phyloP scores from a whole-genome alignment of 2,329 filamentous ascomycete species.

The Colletotrichum sansevieriae region DNA sequence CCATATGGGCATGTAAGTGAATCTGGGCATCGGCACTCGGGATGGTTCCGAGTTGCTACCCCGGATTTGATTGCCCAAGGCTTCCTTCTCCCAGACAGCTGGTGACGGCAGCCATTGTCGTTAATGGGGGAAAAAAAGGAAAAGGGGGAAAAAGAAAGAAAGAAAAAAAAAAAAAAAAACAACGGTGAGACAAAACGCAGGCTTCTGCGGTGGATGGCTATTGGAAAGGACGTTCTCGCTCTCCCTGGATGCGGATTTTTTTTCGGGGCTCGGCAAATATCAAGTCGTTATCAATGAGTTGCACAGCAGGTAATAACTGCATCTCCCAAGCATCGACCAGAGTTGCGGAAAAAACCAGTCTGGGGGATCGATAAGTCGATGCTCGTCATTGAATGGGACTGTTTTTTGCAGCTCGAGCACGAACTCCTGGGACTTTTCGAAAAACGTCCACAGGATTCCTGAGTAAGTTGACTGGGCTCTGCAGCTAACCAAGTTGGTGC shows the following conservation, averaged over 20 bases:
- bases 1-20: neutral
- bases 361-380: constrained; percentile 27
- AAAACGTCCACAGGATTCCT: constrained; percentile 18
- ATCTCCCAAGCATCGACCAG: neutral
- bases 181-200: no score
- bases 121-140: no score
- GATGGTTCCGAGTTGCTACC: constrained; percentile 14
- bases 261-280: no score
- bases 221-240: no score
- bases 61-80: constrained; percentile 7
- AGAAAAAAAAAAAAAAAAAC: no score
- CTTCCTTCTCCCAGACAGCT: constrained; percentile 6
- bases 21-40: constrained; percentile 13
- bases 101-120: neutral
- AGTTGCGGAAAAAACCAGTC: neutral
- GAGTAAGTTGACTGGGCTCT: constrained; percentile 2
- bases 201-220: no score
- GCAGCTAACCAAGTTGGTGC: constrained; percentile 14
- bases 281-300: no score
- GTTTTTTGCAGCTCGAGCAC: neutral
- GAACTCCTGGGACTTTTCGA: constrained; percentile 8
- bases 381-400: constrained; percentile 11
- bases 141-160: no score
- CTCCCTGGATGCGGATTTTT: no score
- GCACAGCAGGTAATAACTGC: constrained; percentile 1